A percentile compares a stretch with the other conserved stretches of the same genome.
Evolutionary conservation across 768 basidiomycete species (phyloP).

Genomic region (Boletellus sp.): DNA sequence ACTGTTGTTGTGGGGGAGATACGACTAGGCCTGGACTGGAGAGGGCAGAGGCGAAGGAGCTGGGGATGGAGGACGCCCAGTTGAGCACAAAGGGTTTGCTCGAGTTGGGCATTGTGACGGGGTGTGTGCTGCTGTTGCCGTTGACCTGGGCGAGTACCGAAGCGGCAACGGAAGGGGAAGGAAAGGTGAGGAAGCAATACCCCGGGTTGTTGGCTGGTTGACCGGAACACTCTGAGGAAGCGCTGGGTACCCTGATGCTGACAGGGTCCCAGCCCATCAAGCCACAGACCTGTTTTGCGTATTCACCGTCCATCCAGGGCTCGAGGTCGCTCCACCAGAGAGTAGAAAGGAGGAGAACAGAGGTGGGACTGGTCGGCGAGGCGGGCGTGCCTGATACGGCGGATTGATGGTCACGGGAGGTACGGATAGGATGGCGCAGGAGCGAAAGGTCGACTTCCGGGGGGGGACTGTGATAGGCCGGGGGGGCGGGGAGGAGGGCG

Average conservation of each 20-base stretch:
- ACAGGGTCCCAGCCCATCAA: conserved; percentile 86
- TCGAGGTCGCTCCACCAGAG: conserved; percentile 89
- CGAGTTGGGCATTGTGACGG: conserved; percentile 83
- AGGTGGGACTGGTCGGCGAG: conserved; percentile 27
- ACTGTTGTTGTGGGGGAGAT: conserved; percentile 47
- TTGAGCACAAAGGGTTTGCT: conserved; percentile 75
- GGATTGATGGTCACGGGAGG: conserved; percentile 18
- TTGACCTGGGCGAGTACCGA: conserved; percentile 69
- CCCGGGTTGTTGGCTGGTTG: conserved; percentile 80
- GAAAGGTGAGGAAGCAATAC: conserved; percentile 86
- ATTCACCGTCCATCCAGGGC: conserved; percentile 97
- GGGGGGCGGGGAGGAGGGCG: conserved; percentile 18
- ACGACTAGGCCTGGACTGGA: conserved; percentile 26
- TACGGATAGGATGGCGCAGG: conserved; percentile 13
- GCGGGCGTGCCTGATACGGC: conserved; percentile 13
- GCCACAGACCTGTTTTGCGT: conserved; percentile 81
- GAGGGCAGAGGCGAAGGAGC: conserved; percentile 31
- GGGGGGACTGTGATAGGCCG: conserved; percentile 15
- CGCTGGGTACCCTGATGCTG: conserved; percentile 67
- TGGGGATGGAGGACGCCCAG: conserved; percentile 57
- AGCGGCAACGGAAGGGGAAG: conserved; percentile 63
- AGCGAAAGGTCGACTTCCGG: conserved; percentile 21
- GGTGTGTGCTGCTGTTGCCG: conserved; percentile 36
- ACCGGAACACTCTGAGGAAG: conserved; percentile 52
- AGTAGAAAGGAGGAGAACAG: conserved; percentile 48